A percentile compares a stretch with the other conserved stretches of the same genome.
These are phyloP conservation scores for Tricholoma terreum DNA, from an alignment of 768 basidiomycete species.

Conservation along the genomic window DNA sequence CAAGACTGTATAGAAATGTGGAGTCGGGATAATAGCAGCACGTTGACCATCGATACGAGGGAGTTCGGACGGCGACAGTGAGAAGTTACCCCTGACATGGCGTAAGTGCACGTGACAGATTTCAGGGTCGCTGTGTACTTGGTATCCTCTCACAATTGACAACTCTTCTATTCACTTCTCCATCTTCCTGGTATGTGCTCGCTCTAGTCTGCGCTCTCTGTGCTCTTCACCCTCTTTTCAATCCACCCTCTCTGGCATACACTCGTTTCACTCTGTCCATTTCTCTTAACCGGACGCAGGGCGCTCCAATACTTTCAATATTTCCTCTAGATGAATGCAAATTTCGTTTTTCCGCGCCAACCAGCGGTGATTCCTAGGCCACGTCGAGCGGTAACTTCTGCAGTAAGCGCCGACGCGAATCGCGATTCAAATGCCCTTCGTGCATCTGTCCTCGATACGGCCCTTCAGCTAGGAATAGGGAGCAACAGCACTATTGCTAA, in stretches of 20 bases:
- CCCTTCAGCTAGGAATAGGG: conserved; percentile 63
- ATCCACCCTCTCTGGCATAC: background rate
- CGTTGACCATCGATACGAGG: too few species aligned
- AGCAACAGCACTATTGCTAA: conserved; percentile 57
- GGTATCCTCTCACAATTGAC: too few species aligned
- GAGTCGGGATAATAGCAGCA: too few species aligned
- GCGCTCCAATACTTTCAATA: too few species aligned
- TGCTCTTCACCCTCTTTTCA: background rate
- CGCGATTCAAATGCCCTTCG: conserved; percentile 61
- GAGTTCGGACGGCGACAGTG: too few species aligned
- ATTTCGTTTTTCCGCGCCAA: conserved; percentile 31
- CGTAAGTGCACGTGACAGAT: too few species aligned
- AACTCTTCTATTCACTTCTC: too few species aligned
- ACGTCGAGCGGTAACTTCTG: conserved; percentile 6
- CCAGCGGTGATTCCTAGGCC: conserved; percentile 21
- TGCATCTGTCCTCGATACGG: conserved; percentile 73
- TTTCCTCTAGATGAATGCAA: conserved; percentile 27
- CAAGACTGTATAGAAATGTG: too few species aligned
- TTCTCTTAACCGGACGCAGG: conserved; percentile 12
- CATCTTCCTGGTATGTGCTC: background rate
- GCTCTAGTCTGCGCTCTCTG: conserved; percentile 1
- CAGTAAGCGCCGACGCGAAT: conserved; percentile 11
- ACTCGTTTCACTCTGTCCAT: background rate
- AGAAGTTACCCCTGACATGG: too few species aligned
- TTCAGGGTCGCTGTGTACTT: too few species aligned